Percentiles rank a stretch among this genome's conserved stretches.
Conservation (phyloP, 2,329 filamentous ascomycete genomes). For the Pseudogymnoascus sp. region DNA sequence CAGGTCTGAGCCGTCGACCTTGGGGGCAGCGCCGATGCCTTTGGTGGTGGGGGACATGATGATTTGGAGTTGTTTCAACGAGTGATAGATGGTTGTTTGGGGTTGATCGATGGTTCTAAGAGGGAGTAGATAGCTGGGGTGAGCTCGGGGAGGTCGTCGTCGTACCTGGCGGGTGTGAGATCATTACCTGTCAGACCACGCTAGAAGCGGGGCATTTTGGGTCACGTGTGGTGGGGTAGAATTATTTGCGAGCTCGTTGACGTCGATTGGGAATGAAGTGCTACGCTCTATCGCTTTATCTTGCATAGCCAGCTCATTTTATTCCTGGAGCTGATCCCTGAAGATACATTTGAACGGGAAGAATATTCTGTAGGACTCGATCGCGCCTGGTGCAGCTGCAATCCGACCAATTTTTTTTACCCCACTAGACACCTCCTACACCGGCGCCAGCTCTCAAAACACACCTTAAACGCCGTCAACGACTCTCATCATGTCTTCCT, state of each 20-base stretch:
- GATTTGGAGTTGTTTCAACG: not conserved
- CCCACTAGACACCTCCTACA: not conserved
- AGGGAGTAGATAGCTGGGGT: not conserved
- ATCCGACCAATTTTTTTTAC: not conserved
- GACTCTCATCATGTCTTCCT: not conserved
- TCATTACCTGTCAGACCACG: slow-evolving; percentile 1
- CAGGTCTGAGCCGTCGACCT: slow-evolving; percentile 61
- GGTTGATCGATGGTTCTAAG: not conserved
- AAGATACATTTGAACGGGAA: not conserved
- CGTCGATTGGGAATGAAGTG: not conserved
- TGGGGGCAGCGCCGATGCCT: slow-evolving; percentile 53
- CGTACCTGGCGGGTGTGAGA: slow-evolving; percentile 3
- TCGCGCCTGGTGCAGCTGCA: not conserved
- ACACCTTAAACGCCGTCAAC: not conserved
- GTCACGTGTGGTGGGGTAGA: slow-evolving; percentile 5
- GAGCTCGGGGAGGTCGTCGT: not conserved
- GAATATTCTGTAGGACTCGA: not conserved
- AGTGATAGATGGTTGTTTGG: not conserved
- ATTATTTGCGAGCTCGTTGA: not conserved
- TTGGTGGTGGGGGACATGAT: slow-evolving; percentile 31
- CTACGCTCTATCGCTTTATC: not conserved
- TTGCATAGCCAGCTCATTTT: not conserved
- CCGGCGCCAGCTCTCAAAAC: not conserved
- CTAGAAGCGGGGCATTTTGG: not conserved
- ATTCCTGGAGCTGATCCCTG: not conserved